Percentiles rank a stretch among this genome's conserved stretches.
Evolutionary conservation across 768 basidiomycete genomes (phyloP).

Genomic region (Leccinum ochraceum): DNA sequence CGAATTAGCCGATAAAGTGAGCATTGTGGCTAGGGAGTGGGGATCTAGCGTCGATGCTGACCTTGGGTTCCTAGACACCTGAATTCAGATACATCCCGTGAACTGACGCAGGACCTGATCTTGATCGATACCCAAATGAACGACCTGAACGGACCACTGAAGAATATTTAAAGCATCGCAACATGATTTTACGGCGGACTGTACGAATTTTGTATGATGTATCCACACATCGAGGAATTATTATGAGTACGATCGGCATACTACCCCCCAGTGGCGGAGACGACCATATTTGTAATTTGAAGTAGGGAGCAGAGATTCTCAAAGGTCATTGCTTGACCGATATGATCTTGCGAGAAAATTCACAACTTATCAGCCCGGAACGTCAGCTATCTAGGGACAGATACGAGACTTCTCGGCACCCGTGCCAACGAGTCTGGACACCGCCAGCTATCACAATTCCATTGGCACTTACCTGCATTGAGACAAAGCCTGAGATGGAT

Average conservation of each 20-base stretch:
- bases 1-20: slow-evolving; percentile 67
- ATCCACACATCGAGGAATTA: not conserved
- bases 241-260: not conserved
- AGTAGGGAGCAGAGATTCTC: not conserved
- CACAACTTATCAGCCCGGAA: not conserved
- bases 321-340: not conserved
- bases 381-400: not conserved
- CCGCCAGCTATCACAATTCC: too few relatives aligned
- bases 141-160: not conserved
- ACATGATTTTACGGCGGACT: not conserved
- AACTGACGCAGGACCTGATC: slow-evolving; percentile 1
- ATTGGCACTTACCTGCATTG: too few relatives aligned
- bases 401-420: too few relatives aligned
- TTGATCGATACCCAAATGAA: not conserved
- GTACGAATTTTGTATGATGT: not conserved
- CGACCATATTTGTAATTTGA: not conserved
- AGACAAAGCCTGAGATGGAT: too few relatives aligned
- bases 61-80: slow-evolving; percentile 11
- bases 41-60: not conserved
- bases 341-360: not conserved
- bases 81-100: slow-evolving; percentile 23
- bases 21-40: not conserved
- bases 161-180: not conserved
- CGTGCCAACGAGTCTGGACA: too few relatives aligned
- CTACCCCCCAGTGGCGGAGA: not conserved